These are phyloP conservation scores for Smallanthus sonchifolius DNA, from an alignment of 129 eudicot species.

Conservation along the genomic window DNA sequence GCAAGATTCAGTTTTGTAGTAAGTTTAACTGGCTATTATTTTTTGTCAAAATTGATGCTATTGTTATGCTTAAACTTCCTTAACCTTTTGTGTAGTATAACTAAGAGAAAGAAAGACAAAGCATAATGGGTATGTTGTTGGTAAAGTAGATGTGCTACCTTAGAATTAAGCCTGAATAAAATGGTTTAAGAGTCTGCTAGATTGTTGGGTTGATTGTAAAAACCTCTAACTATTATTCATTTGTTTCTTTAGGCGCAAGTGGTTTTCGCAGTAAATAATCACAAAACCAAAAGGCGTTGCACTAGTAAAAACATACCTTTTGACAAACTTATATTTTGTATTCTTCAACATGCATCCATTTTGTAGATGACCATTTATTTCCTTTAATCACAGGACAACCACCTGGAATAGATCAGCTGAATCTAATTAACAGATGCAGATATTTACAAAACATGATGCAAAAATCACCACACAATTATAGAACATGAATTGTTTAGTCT, in stretches of 20 bases:
- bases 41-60: background rate
- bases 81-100: background rate
- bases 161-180: too few species aligned
- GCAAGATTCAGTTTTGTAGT: background rate
- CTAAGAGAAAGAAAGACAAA: conserved; percentile 1
- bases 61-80: conserved; percentile 2
- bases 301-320: conserved; percentile 23
- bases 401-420: conserved; percentile 38
- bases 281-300: conserved; percentile 5
- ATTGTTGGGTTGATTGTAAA: too few species aligned
- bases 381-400: conserved; percentile 98
- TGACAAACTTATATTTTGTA: conserved; percentile 49
- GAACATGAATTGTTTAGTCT: conserved; percentile 4
- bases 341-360: conserved; percentile 94
- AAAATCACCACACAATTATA: background rate
- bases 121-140: background rate
- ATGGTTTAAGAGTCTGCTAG: too few species aligned
- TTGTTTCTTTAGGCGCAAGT: background rate
- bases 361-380: conserved; percentile 92
- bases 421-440: background rate
- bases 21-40: background rate
- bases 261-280: conserved; percentile 5
- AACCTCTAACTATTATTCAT: background rate
- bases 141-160: too few species aligned
- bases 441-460: background rate